A percentile compares a stretch with the other conserved stretches of the same genome.
Evolutionary conservation across 345 rosid species (phyloP).

Genomic region (Syzygium aqueum): DNA sequence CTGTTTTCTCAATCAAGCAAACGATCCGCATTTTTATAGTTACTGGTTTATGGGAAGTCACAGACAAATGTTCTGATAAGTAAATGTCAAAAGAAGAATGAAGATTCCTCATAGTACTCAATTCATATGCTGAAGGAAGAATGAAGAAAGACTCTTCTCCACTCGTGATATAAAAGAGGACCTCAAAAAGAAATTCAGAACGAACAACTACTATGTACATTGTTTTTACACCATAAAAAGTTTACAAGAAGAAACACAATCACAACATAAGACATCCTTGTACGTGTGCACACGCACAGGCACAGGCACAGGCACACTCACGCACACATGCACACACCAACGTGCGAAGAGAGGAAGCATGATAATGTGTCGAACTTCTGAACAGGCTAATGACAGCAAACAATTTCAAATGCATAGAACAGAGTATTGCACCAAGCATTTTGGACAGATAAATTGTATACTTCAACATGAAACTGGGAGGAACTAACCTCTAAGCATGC

Average conservation of each 20-base stretch:
- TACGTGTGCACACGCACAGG: background rate
- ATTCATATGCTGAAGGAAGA: background rate
- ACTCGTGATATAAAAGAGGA: background rate
- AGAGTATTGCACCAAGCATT: background rate
- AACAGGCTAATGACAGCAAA: background rate
- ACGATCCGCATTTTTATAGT: background rate
- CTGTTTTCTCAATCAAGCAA: background rate
- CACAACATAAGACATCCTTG: background rate
- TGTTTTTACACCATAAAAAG: background rate
- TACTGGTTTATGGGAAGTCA: background rate
- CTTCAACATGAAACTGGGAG: background rate
- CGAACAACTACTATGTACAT: background rate
- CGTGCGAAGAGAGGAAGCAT: background rate
- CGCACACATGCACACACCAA: background rate
- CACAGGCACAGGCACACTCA: no score
- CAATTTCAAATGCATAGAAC: background rate
- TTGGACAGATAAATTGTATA: background rate
- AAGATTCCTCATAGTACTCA: background rate
- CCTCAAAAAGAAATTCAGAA: background rate
- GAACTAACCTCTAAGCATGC: constrained; percentile 85
- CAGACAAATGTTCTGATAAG: background rate
- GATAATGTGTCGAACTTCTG: background rate
- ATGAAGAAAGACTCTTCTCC: background rate
- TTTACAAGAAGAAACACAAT: background rate
- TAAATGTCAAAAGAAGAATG: background rate